Evolutionary conservation across 1,284 basidiomycete genomes (phyloP), one percentile per base, ranked within the genome.

Genomic region (Tilletiopsis washingtonensis): DNA sequence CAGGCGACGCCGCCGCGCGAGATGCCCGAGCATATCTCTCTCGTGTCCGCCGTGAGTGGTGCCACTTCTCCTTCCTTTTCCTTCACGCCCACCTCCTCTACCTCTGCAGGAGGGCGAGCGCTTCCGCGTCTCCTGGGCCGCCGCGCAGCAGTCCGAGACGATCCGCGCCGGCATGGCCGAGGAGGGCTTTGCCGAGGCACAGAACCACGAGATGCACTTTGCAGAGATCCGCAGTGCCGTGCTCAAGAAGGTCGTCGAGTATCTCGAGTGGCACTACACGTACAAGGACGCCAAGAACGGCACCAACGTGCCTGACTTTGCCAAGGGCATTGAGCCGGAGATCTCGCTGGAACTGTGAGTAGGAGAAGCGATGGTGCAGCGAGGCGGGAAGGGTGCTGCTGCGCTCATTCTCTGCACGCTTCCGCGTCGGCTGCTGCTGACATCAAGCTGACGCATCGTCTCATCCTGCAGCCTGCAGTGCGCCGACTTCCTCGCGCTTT

Each of bases 221-320:
- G 20, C 17, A 19, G 24, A 51, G n/a, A 43, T 51, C 12, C 4
- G 46, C n/a, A 24, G 38, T 17, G 32, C 57, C 70, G 66, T 89
- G 23, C 81, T 87, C 2, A 86, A 89, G 71, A 88, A 86, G 66
- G 77, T 89, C 26, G 78, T 84, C 36, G 87, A 90, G 70, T 90
- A 87, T 67, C 82, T 90, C 74, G 75, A 80, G 47, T 88, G 85
- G 78, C 86, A 85, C 74, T 77, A 81, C 0, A 76, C 83, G 52
- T 86, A 86, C 67, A 79, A 82, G 50, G 76, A 77, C 14, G 76
- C 75, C 0, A 78, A 77, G 0, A 73, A 78, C 2, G 84, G 82
- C 56, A 82, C 84, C 57, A 84, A 86, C 40, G 76, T 88, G 19
- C 85, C 86, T 0, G 86, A 89, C 54, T 84, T 88, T 57, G 76